Base-by-base conservation (phyloP, 805 yeast species). In the Lipomyces yamadae region DNA sequence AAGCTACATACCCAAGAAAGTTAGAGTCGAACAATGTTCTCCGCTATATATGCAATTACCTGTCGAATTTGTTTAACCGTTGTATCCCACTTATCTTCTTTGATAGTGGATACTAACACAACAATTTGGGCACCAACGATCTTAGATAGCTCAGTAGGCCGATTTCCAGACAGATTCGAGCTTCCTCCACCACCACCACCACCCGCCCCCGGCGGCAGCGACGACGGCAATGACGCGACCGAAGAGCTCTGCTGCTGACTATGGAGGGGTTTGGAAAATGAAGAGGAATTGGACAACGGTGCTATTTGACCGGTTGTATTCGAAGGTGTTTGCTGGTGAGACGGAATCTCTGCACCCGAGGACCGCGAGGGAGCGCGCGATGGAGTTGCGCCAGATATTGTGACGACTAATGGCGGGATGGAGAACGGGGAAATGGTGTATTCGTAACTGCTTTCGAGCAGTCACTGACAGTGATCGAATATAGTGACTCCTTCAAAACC, bases 61-160 rank as follows among this genome's bases (percentile, higher is more conserved):
- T 78, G 79, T 64, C 81, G 79, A 73, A 87, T 85, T 73, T 87
- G 85, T 52, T 74, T 72, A 59, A 76, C 73, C 34, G 82, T 78
- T 29, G 77, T 67, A 32, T 76, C 78, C 73, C 82, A 80, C 75
- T 82, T 83, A 30, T 77, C 76, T 32, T 76, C 76, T 39, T 79
- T 75, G 68, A 83, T 76, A 30, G 84, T 81, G 50, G 84, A 78
- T 60, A 83, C 77, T 59, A 87, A 77, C 59, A 87, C 79, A 24
- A 84, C 80, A 54, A 88, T 74, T 76, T 88, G 91, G 45, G 86
- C 82, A 65, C 82, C 74, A 56, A 82, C 76, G 61, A 84, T 83
- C 73, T 70, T 73, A 52, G 71, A 68, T 39, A 68, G 58, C 62
- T 68, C 71, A n/a, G 71, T 60, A 35, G 69, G 69, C 15, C 71